Base-by-base conservation (phyloP, 768 basidiomycete genomes). In the Favolaschia claudopus region DNA sequence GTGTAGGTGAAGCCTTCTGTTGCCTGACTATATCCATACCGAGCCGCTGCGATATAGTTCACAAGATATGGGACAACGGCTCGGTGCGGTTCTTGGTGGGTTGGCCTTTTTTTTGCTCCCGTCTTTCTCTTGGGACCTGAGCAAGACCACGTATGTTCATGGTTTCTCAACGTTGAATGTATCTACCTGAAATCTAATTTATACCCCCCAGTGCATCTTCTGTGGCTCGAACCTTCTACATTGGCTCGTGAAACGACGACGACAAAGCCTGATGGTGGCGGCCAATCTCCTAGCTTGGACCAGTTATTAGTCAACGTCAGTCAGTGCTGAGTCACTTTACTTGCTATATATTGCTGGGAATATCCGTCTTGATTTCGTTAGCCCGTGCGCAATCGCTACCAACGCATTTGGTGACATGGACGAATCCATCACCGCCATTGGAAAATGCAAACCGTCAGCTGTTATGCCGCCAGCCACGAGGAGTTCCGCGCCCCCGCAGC, bases 401-500 rank as follows among this genome's bases (percentile, higher is more conserved):
- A 82, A 82, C 22, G 79, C 79, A 13, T 95, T 93, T 68, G 95
- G 96, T 28, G 76, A 96, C 62, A 88, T 88, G 37, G 95, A 93
- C 60, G 95, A 96, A 75, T 96, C 88, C 72, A 88, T 87, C 37
- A 81, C 86, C 42, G 92, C 91, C 31, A 86, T 92, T 72, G 90
- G 87, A 64, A 89, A 90, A 69, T 92, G 89, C 69, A 89, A 89
- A 31, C 69, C 85, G 81, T 75, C 77, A 60, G 79, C 76, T 36
- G 75, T 71, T 45, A 69, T 76, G n/a, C n/a, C n/a, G n/a, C n/a
- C n/a, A n/a, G n/a, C n/a, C n/a, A n/a, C n/a, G n/a, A n/a, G n/a
- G n/a, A n/a, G n/a, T n/a, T n/a, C n/a, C n/a, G n/a, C n/a, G n/a
- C n/a, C n/a, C n/a, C n/a, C n/a, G n/a, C n/a, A n/a, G n/a, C n/a